Evolutionary conservation across 1,139 yeast genomes (phyloP).

Genomic region (Taphrina flavorubra): DNA sequence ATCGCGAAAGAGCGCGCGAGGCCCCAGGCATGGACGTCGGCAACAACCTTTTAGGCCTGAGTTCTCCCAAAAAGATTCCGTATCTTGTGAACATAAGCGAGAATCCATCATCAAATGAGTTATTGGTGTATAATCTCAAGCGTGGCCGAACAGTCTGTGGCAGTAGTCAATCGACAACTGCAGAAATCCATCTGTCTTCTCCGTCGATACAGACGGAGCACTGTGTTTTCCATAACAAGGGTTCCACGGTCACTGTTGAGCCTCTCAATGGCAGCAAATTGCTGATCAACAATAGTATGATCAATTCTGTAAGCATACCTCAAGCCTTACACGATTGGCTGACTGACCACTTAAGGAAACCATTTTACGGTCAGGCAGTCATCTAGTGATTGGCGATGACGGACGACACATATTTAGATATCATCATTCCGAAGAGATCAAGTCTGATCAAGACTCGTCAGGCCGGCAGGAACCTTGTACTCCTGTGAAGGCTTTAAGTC

Average conservation of each 20-base stretch:
- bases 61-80: slow-evolving; percentile 49
- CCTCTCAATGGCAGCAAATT: slow-evolving; percentile 46
- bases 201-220: slow-evolving; percentile 47
- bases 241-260: slow-evolving; percentile 45
- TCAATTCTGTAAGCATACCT: slow-evolving; percentile 29
- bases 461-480: too few relatives aligned
- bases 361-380: slow-evolving; percentile 47
- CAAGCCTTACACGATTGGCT: too few relatives aligned
- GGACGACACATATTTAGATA: slow-evolving; percentile 48
- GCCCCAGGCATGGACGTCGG: slow-evolving; percentile 49
- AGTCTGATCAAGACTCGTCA: too few relatives aligned
- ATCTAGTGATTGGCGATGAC: slow-evolving; percentile 48
- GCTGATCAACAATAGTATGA: slow-evolving; percentile 47
- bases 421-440: slow-evolving; percentile 46
- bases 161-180: slow-evolving; percentile 43
- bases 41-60: slow-evolving; percentile 48
- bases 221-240: slow-evolving; percentile 47
- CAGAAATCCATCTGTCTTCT: slow-evolving; percentile 48
- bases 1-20: slow-evolving; percentile 49
- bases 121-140: slow-evolving; percentile 49
- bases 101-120: slow-evolving; percentile 49
- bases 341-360: not conserved
- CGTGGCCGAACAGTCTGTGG: slow-evolving; percentile 49
- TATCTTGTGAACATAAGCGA: slow-evolving; percentile 50
- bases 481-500: not conserved